Conservation (phyloP, 495 filamentous ascomycete species). For the Clavariopsis aquatica region DNA sequence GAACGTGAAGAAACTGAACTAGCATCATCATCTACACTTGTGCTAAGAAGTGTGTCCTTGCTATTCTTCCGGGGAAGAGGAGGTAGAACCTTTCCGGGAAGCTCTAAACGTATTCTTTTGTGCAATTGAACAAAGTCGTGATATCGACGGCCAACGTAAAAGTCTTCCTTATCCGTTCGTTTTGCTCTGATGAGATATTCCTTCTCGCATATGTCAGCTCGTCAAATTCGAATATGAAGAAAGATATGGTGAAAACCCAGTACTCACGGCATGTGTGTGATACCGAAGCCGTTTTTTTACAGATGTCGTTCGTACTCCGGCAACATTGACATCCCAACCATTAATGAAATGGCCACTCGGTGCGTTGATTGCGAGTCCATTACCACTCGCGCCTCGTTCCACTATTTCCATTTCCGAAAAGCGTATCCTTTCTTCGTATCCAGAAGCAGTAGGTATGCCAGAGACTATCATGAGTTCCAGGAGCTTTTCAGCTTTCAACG, state of each 20-base stretch:
- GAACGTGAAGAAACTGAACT: slow-evolving; percentile 79
- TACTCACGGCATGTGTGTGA: slow-evolving; percentile 85
- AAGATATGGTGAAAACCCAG: not conserved
- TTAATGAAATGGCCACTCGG: slow-evolving; percentile 90
- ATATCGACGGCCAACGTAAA: slow-evolving; percentile 81
- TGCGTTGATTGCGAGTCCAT: slow-evolving; percentile 77
- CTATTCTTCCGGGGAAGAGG: slow-evolving; percentile 90
- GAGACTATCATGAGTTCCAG: slow-evolving; percentile 99
- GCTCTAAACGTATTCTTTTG: slow-evolving; percentile 74
- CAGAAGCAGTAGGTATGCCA: slow-evolving; percentile 90
- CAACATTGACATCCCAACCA: slow-evolving; percentile 97
- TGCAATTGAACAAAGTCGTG: slow-evolving; percentile 82
- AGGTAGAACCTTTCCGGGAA: slow-evolving; percentile 88
- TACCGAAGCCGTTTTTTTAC: slow-evolving; percentile 85
- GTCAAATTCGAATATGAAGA: not conserved
- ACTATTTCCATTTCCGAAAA: slow-evolving; percentile 97
- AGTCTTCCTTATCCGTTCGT: slow-evolving; percentile 65
- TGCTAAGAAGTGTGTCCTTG: slow-evolving; percentile 56
- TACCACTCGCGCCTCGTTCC: slow-evolving; percentile 86
- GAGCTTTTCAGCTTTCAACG: slow-evolving; percentile 88
- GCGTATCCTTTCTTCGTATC: slow-evolving; percentile 93
- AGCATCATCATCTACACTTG: slow-evolving; percentile 64
- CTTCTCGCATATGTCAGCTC: slow-evolving; percentile 46
- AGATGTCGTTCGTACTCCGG: slow-evolving; percentile 76
- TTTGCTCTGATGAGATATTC: slow-evolving; percentile 89